Evolutionary conservation across 495 filamentous ascomycete species (phyloP), one percentile per base, ranked within the genome.

Genomic region (Sphaerosporella brunnea): DNA sequence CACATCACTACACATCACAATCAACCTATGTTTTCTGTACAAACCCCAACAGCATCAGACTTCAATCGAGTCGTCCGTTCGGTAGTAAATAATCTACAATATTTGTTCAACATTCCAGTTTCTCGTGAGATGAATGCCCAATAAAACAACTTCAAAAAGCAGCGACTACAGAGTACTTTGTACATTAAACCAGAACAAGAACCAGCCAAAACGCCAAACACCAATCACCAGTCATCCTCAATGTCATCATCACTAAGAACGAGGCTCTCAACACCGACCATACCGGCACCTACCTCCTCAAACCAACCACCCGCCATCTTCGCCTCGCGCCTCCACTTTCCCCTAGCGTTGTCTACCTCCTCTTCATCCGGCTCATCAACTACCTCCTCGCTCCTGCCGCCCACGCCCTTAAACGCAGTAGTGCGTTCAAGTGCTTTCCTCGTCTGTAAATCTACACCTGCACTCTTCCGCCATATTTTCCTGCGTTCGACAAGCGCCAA

Each of bases 211-310:
- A n/a, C n/a, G n/a, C n/a, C n/a, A n/a, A n/a, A n/a, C n/a, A n/a
- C n/a, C n/a, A n/a, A n/a, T n/a, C n/a, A n/a, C n/a, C n/a, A n/a
- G n/a, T n/a, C n/a, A n/a, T 95, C 88, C 63, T 86, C 84, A 64
- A 97, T 96, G 70, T 97, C 90, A 69, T 97, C 90, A 61, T 96
- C 88, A 56, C 79, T 85, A 36, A 96, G 66, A 45, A 86, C 73
- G 48, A 93, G 60, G 43, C 75, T 78, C 62, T 78, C 73, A 46
- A 9, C n/a, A 42, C 8, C 16, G 5, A 2, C 15, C 54, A 30
- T 54, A 49, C 26, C 50, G 54, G 21, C 26, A 49, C 47, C 45
- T n/a, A n/a, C n/a, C 35, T 53, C 37, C 25, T 23, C 49, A 42
- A 28, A 47, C 18, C 53, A 34, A 11, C n/a, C 52, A 34, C 35